Base-by-base conservation (phyloP, 495 filamentous ascomycete genomes). In the Penicillium flavigenum region DNA sequence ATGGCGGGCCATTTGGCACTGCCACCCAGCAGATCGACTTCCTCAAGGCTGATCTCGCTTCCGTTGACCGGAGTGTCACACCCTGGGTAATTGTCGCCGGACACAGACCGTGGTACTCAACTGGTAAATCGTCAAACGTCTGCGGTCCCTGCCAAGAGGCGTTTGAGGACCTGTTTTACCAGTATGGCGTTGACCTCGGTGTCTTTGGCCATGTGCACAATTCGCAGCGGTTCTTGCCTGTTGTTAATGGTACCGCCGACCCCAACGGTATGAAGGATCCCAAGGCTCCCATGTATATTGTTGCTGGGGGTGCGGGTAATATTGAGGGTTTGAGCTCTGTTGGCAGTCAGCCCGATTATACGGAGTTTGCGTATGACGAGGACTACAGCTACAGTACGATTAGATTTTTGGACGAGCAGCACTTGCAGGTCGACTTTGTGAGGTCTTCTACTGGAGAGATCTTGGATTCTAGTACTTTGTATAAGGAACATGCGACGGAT, bases 141-240 rank as follows among this genome's bases (percentile, higher is more conserved):
- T 86, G 83, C 72, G 61, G 48, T 24, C 62, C 77, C 0, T 87
- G 83, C 75, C 79, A 82, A 54, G 65, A 62, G 5, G 81, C 79
- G 7, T 87, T 87, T 53, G 83, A 87, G 67, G 69, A 74, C 9
- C 58, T 87, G 10, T 66, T 86, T 29, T 81, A 81, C 65, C 72
- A 76, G 46, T 84, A 86, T 63, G 81, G 81, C 9, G 83, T 87
- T 19, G 84, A 87, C 58, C 65, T 87, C 8, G 82, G 72, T 29
- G 76, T 86, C 9, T 83, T 83, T 65, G 84, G 84, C 2, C 84
- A 87, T 62, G 79, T 81, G 19, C 84, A 87, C 58, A 83, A 81
- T 64, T 81, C 79, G 32, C 77, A 85, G 60, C 75, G 79, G 7
- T 71, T 76, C 27, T 38, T 63, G 3, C 76, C 79, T 0, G 69